Conservation (phyloP, 257 asterid species). For the Mitragyna speciosa region DNA sequence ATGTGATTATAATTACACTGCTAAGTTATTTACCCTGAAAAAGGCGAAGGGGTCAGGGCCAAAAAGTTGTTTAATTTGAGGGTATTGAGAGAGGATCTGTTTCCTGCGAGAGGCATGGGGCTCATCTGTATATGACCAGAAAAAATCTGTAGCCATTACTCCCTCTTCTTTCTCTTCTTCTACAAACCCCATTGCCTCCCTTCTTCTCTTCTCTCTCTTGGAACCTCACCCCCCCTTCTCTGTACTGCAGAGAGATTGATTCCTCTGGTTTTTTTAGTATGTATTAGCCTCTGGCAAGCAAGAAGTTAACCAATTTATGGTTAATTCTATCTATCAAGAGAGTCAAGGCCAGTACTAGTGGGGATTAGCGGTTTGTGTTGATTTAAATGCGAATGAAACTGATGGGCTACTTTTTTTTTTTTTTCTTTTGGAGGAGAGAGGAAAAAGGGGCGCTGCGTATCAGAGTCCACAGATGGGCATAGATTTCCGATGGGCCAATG, state of each 20-base stretch:
- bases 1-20: background rate
- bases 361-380: background rate
- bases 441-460: background rate
- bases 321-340: background rate
- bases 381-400: background rate
- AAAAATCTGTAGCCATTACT: slow-evolving; percentile 75
- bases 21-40: slow-evolving; percentile 48
- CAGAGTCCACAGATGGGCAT: background rate
- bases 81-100: slow-evolving; percentile 84
- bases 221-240: background rate
- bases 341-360: background rate
- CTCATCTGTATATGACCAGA: slow-evolving; percentile 94
- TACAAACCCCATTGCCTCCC: slow-evolving; percentile 47
- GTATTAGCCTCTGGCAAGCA: background rate
- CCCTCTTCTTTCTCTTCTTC: slow-evolving; percentile 50
- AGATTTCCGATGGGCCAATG: background rate
- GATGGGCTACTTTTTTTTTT: background rate
- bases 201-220: background rate
- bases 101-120: slow-evolving; percentile 91
- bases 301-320: background rate
- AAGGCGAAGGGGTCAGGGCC: slow-evolving; percentile 92
- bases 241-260: slow-evolving; percentile 1
- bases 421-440: background rate
- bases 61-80: slow-evolving; percentile 75
- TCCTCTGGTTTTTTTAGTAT: no score